Conservation (phyloP, 2,329 filamentous ascomycete species). For the Clonostachys solani region DNA sequence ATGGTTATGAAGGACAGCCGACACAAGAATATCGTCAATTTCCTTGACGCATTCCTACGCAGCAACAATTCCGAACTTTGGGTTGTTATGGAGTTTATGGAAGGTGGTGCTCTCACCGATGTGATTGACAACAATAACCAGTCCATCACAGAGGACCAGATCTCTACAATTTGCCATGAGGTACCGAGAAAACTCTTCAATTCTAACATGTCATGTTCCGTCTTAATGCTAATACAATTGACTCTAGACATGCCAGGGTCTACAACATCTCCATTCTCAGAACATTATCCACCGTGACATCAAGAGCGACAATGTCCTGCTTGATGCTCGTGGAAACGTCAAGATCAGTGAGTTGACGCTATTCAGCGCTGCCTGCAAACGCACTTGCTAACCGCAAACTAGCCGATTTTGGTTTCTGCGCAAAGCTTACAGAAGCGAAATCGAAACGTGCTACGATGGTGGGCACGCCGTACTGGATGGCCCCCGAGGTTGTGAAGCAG, state of each 20-base stretch:
- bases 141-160: conserved; percentile 92
- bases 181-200: conserved; percentile 36
- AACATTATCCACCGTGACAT: conserved; percentile 99
- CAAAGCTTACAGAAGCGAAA: conserved; percentile 95
- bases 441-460: conserved; percentile 99
- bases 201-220: neutral
- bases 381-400: conserved; percentile 23
- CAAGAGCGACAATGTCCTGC: conserved; percentile 96
- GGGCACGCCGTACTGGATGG: conserved; percentile 99
- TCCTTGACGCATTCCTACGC: conserved; percentile 91
- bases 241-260: conserved; percentile 81
- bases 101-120: conserved; percentile 94
- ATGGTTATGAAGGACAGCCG: conserved; percentile 99
- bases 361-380: neutral
- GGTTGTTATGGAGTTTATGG: conserved; percentile 99
- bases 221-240: conserved; percentile 10
- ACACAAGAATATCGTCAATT: conserved; percentile 98
- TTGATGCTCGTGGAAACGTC: conserved; percentile 91
- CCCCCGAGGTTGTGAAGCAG: conserved; percentile 97
- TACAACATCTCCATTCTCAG: conserved; percentile 91
- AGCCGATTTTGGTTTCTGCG: conserved; percentile 99
- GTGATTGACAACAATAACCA: conserved; percentile 93
- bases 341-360: conserved; percentile 76
- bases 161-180: conserved; percentile 95
- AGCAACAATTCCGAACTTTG: conserved; percentile 95